Percentiles rank a stretch among this genome's conserved stretches.
phyloP scores from a whole-genome alignment of 2,329 filamentous ascomycete genomes.

The Claviceps pusilla region DNA sequence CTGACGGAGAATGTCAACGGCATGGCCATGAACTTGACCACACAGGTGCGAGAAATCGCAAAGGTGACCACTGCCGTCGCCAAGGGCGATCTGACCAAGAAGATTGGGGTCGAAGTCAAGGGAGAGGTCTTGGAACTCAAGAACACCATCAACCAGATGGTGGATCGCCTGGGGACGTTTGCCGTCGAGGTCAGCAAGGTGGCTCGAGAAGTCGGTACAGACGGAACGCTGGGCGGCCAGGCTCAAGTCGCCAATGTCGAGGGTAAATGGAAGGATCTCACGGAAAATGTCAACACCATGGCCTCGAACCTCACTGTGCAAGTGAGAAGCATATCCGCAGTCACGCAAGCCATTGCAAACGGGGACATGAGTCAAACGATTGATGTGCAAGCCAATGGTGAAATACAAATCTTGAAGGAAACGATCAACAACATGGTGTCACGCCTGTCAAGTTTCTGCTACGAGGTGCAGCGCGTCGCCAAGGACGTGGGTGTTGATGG shows the following conservation, averaged over 20 bases:
- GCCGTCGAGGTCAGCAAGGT: conserved; percentile 94
- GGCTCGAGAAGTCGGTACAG: conserved; percentile 88
- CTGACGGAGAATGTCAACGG: conserved; percentile 92
- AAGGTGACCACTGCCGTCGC: conserved; percentile 93
- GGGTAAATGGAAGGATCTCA: conserved; percentile 96
- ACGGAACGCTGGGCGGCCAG: conserved; percentile 85
- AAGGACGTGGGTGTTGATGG: conserved; percentile 95
- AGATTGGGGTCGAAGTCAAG: conserved; percentile 85
- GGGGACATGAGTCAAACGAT: conserved; percentile 95
- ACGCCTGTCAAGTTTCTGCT: conserved; percentile 85
- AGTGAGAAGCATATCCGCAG: conserved; percentile 84
- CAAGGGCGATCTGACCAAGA: conserved; percentile 84
- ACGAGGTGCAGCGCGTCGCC: conserved; percentile 87
- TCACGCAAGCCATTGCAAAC: conserved; percentile 87
- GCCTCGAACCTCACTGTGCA: conserved; percentile 52
- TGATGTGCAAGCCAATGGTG: conserved; percentile 84
- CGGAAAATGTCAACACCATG: conserved; percentile 74
- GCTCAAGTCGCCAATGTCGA: conserved; percentile 88
- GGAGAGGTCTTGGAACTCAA: conserved; percentile 93
- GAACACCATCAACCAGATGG: conserved; percentile 97
- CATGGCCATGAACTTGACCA: conserved; percentile 96
- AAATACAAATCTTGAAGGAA: conserved; percentile 85
- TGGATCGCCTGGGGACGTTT: conserved; percentile 89
- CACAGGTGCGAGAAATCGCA: conserved; percentile 93
- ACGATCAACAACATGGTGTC: conserved; percentile 99